Conservation (phyloP, 768 basidiomycete genomes). For the Rubroboletus satanas region DNA sequence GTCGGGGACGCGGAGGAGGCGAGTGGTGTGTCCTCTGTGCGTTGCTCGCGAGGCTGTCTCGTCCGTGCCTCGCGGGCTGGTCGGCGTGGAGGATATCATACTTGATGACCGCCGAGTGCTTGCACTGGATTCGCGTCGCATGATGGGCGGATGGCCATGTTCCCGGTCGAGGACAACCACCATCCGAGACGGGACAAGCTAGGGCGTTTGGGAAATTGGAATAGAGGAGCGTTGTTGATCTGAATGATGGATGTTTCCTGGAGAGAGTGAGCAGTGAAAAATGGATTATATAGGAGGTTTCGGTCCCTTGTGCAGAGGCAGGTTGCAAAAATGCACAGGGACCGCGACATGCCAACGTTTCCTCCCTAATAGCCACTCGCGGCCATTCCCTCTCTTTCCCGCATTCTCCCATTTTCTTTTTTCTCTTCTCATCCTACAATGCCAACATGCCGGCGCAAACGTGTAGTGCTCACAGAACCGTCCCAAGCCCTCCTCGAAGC, state of each 20-base stretch:
- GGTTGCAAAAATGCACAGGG: constrained; percentile 29
- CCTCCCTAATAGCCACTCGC: constrained; percentile 55
- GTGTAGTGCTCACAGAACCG: constrained; percentile 84
- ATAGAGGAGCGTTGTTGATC: constrained; percentile 6
- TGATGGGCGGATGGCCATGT: constrained; percentile 2
- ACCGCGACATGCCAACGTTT: constrained; percentile 43
- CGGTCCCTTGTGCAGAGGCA: constrained; percentile 24
- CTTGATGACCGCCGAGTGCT: background rate
- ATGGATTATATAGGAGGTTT: constrained; percentile 16
- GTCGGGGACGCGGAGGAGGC: constrained; percentile 4
- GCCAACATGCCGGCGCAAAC: constrained; percentile 88
- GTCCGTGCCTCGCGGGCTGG: background rate
- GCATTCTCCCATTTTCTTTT: constrained; percentile 47
- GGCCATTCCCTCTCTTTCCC: constrained; percentile 55
- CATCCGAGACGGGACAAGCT: background rate
- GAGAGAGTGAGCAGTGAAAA: constrained; percentile 4
- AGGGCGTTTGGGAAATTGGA: background rate
- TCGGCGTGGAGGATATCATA: background rate
- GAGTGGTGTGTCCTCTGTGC: background rate
- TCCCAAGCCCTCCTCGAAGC: constrained; percentile 65
- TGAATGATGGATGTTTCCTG: background rate
- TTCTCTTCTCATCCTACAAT: constrained; percentile 49
- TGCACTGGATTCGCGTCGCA: constrained; percentile 12
- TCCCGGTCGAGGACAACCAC: background rate
- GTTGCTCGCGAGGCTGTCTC: constrained; percentile 1